Percentiles rank a stretch among this genome's conserved stretches.
These are phyloP conservation scores for Cercospora sp. DNA, from an alignment of 2,329 filamentous ascomycete species.

Conservation along the genomic window DNA sequence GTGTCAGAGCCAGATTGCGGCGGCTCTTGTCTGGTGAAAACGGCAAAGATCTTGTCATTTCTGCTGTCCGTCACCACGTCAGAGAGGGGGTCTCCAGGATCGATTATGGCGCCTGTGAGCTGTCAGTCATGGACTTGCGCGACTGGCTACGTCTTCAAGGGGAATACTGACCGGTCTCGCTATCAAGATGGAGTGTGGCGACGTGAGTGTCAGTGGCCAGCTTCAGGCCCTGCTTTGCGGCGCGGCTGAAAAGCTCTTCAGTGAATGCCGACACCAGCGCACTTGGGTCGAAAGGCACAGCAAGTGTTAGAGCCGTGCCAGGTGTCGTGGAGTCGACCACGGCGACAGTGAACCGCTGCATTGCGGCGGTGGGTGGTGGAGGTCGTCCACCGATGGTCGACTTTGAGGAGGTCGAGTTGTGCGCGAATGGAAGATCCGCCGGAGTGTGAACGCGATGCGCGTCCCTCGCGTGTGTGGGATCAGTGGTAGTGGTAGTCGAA, in stretches of 20 bases:
- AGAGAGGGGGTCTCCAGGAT: slow-evolving; percentile 32
- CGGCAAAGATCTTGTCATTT: slow-evolving; percentile 32
- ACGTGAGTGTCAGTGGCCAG: slow-evolving; percentile 23
- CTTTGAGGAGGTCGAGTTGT: background rate
- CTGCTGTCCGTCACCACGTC: slow-evolving; percentile 28
- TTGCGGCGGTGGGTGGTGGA: background rate
- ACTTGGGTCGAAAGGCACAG: slow-evolving; percentile 27
- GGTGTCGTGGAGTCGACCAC: slow-evolving; percentile 19
- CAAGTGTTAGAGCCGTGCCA: slow-evolving; percentile 18
- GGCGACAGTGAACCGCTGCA: slow-evolving; percentile 33
- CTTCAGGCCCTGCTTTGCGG: slow-evolving; percentile 18
- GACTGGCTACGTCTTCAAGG: background rate
- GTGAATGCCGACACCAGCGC: slow-evolving; percentile 24
- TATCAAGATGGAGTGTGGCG: slow-evolving; percentile 32
- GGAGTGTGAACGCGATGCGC: background rate
- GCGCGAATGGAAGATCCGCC: background rate
- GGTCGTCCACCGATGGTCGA: background rate
- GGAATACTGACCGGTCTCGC: slow-evolving; percentile 2
- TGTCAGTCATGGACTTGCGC: background rate
- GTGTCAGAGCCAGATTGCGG: background rate
- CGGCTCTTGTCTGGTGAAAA: slow-evolving; percentile 15
- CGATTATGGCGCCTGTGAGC: slow-evolving; percentile 33
- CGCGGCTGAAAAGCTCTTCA: slow-evolving; percentile 27
- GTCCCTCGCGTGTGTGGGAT: background rate
- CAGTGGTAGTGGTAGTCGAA: background rate